These are phyloP conservation scores for Cladophialophora carrionii DNA, from an alignment of 2,329 filamentous ascomycete genomes.

Conservation along the genomic window DNA sequence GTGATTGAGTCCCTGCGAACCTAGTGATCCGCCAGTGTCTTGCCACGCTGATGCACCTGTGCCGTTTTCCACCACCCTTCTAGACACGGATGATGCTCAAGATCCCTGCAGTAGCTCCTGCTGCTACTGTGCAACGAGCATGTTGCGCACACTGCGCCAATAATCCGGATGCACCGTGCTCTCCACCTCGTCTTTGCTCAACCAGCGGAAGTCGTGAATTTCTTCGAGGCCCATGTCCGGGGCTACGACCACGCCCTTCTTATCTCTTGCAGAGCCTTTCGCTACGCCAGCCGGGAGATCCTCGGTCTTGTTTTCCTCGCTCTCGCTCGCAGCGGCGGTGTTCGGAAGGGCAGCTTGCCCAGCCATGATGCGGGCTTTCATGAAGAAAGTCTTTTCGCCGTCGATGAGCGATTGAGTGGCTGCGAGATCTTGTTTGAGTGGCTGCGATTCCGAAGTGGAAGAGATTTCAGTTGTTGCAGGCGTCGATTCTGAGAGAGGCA, in stretches of 20 bases:
- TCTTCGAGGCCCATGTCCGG: constrained; percentile 46
- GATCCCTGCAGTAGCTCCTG: background rate
- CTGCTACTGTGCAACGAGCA: constrained; percentile 73
- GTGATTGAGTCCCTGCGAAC: background rate
- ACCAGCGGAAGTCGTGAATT: constrained; percentile 84
- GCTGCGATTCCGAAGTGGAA: constrained; percentile 7
- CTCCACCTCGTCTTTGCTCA: constrained; percentile 84
- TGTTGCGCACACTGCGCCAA: constrained; percentile 75
- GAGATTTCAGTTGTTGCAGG: background rate
- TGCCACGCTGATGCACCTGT: background rate
- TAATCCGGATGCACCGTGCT: constrained; percentile 68
- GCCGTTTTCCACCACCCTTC: background rate
- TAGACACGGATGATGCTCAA: background rate
- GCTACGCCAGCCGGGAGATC: constrained; percentile 54
- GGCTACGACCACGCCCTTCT: constrained; percentile 4
- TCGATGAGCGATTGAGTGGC: constrained; percentile 47
- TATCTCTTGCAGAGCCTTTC: constrained; percentile 4
- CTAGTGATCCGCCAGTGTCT: background rate
- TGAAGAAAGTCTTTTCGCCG: constrained; percentile 88
- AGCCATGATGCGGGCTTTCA: constrained; percentile 95
- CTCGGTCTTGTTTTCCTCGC: constrained; percentile 39
- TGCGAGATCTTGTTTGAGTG: constrained; percentile 25
- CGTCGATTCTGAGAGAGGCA: background rate
- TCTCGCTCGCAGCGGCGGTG: background rate
- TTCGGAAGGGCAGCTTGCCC: constrained; percentile 79